Evolutionary conservation across 2,329 filamentous ascomycete genomes (phyloP), one percentile per base, ranked within the genome.

Genomic region (Alternaria sp.): DNA sequence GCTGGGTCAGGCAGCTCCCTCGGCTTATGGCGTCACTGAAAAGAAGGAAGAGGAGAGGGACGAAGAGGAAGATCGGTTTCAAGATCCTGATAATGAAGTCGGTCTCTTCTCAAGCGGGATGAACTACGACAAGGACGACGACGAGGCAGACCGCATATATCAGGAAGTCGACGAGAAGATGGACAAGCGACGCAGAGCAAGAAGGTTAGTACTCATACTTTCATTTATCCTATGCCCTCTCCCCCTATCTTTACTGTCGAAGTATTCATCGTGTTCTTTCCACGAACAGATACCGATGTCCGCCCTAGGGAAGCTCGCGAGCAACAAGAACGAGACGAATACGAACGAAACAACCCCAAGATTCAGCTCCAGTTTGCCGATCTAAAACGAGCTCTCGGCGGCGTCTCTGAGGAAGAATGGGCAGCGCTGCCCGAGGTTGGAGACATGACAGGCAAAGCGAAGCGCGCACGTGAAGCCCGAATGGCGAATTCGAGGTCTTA

Each of bases 301-400:
- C 83, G 80, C 78, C 77, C 79, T 85, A 96, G 95, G 87, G 95
- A 99, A 90, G 90, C 89, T 75, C 92, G 95, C 78, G 95, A 99
- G 79, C 84, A 90, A 77, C 86, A 91, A 81, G 94, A 99, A 83
- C 88, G 85, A 77, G 92, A 97, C 75, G 93, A 98, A 73, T 96
- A 97, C 84, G 94, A 99, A 81, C 88, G 90, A 69, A 94, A 97
- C 77, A 98, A 99, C 76, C 95, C 95, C 13, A 99, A 98, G 80
- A 97, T 99, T 51, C 92, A 96, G 74, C 92, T 97, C 68, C 95
- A 99, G 78, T 99, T 99, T 77, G 93, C 93, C 74, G 95, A 98
- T 71, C 81, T 98, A 51, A 99, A 99, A 80, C 87, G 96, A 72
- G 92, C 92, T 5, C 85, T 99, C 36, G 90, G 91, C 39, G 90